Base-by-base conservation (phyloP, 495 filamentous ascomycete species). In the Articulospora tetracladia region DNA sequence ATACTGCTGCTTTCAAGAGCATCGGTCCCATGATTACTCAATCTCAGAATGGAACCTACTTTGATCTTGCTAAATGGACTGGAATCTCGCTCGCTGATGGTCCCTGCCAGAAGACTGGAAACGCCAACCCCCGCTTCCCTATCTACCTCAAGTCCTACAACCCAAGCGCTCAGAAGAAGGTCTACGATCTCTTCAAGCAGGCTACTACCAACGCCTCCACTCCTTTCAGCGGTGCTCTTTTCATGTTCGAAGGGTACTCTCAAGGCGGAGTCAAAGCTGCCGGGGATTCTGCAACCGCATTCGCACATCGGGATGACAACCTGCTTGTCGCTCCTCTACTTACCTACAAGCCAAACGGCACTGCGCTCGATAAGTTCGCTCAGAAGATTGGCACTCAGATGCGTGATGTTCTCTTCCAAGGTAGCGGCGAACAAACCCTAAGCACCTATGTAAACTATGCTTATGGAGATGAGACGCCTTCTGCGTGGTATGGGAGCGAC, bases 371-470 rank as follows among this genome's bases (percentile, higher is more conserved):
- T 41, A 25, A 48, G 17, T 36, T 68, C 27, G 78, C 74, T 1
- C 53, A 58, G 10, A 51, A 68, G 22, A n/a, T 79, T 20, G 79
- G 78, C 1, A 69, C 69, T 44, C 68, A 67, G 62, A 63, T 83
- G 13, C 73, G 77, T 4, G 34, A 74, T 8, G 73, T 80, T 11
- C 67, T 83, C 1, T 63, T 66, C 26, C 48, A 74, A 6, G 77
- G 64, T 3, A 76, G 64, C 59, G 77, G 74, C 0, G 44, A 60
- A 12, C 30, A 60, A 3, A 62, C 78, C 28, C 50, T 80, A 54
- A 69, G 75, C 28, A 67, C 77, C 0, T 87, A 87, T 58, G 77
- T 86, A 47, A 87, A 86, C 64, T 86, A 87, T 69, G 84, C 84
- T 0, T 74, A 75, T 53, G 83, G 84, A 1, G 68, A 77, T 28